A percentile compares a stretch with the other conserved stretches of the same genome.
phyloP scores from a whole-genome alignment of 2,329 filamentous ascomycete genomes.

The Cyphellophora attinorum region DNA sequence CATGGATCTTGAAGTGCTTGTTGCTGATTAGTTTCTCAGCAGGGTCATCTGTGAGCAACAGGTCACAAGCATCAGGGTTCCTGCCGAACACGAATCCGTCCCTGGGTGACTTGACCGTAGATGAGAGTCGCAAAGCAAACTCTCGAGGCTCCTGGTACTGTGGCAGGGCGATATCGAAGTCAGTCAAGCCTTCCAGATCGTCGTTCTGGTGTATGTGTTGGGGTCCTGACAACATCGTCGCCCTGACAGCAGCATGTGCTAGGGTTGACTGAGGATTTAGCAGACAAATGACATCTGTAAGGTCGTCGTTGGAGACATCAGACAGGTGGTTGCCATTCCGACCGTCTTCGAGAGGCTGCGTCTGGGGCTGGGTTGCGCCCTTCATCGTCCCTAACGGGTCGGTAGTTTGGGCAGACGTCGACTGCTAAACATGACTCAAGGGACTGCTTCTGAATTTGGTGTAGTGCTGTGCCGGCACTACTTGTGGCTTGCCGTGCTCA shows the following conservation, averaged over 20 bases:
- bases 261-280: conserved; percentile 68
- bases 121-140: conserved; percentile 72
- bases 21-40: conserved; percentile 73
- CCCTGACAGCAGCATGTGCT: conserved; percentile 61
- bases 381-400: no score
- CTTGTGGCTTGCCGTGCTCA: no score
- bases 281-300: conserved; percentile 81
- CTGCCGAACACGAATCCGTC: conserved; percentile 82
- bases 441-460: no score
- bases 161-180: conserved; percentile 29
- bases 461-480: no score
- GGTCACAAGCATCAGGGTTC: conserved; percentile 61
- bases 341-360: conserved; percentile 73
- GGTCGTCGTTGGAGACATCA: conserved; percentile 70
- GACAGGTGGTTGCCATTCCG: conserved; percentile 74
- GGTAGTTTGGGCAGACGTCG: no score
- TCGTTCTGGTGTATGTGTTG: conserved; percentile 52
- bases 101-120: conserved; percentile 55
- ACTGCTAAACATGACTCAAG: no score
- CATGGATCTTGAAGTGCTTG: conserved; percentile 86
- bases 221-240: conserved; percentile 41
- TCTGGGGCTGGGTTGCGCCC: conserved; percentile 51
- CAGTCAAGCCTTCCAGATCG: conserved; percentile 27
- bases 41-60: conserved; percentile 59
- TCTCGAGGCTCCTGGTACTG: conserved; percentile 36